These are phyloP conservation scores for Ascochyta rabiei DNA, from an alignment of 2,329 filamentous ascomycete species.

Conservation along the genomic window DNA sequence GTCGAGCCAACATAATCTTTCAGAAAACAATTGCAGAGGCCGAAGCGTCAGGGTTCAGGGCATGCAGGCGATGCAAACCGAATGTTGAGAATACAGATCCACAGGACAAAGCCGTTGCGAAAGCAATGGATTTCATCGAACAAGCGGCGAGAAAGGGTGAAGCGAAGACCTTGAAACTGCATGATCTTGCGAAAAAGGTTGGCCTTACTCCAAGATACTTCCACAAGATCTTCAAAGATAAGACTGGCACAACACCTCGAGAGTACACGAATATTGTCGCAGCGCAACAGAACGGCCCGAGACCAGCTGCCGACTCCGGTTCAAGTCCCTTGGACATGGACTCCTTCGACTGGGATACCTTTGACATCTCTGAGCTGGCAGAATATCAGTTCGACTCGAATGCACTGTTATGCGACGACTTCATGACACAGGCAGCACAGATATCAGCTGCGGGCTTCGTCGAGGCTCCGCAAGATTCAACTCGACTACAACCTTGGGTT, in stretches of 20 bases:
- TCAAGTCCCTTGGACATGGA: constrained; percentile 10
- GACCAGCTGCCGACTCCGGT: constrained; percentile 3
- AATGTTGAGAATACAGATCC: constrained; percentile 50
- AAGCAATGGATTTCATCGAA: constrained; percentile 41
- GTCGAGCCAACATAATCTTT: constrained; percentile 63
- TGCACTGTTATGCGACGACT: constrained; percentile 9
- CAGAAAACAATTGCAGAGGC: constrained; percentile 57
- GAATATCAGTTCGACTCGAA: constrained; percentile 28
- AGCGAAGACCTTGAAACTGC: constrained; percentile 44
- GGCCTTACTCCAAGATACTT: constrained; percentile 65
- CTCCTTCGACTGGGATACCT: constrained; percentile 24
- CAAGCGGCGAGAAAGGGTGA: constrained; percentile 28
- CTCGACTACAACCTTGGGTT: background rate
- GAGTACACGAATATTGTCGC: constrained; percentile 44
- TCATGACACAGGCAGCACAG: constrained; percentile 14
- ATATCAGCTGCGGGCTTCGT: constrained; percentile 18
- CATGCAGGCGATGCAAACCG: constrained; percentile 65
- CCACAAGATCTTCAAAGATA: constrained; percentile 64
- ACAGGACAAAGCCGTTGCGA: constrained; percentile 53
- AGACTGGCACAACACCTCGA: constrained; percentile 59
- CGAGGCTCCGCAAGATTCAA: constrained; percentile 6
- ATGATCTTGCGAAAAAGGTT: constrained; percentile 57
- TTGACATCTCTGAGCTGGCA: constrained; percentile 38
- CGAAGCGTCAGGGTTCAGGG: constrained; percentile 56
- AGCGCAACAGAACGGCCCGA: constrained; percentile 14